Evolutionary conservation across 1,284 basidiomycete genomes (phyloP).

Genomic region (Ganoderma sinense): DNA sequence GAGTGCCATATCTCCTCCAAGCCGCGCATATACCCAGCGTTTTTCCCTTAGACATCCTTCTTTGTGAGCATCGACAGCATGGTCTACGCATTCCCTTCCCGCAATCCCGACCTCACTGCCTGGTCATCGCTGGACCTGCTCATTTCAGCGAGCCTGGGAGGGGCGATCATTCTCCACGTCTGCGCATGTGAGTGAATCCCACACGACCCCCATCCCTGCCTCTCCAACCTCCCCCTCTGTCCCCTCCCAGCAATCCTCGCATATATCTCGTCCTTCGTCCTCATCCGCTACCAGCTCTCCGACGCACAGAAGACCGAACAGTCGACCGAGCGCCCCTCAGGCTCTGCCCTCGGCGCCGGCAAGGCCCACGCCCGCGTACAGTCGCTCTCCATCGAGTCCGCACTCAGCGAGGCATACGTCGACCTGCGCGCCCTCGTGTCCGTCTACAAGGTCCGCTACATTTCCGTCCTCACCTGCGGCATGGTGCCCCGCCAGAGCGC

Average conservation of each 20-base stretch:
- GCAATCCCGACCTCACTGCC: slow-evolving; percentile 15
- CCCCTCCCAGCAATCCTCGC: slow-evolving; percentile 38
- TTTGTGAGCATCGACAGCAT: slow-evolving; percentile 48
- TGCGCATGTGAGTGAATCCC: slow-evolving; percentile 40
- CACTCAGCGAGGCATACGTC: not conserved
- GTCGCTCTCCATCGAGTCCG: not conserved
- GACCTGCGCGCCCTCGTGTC: slow-evolving; percentile 26
- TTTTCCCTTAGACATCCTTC: slow-evolving; percentile 44
- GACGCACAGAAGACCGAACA: slow-evolving; percentile 36
- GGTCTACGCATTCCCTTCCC: slow-evolving; percentile 36
- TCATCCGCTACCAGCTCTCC: slow-evolving; percentile 42
- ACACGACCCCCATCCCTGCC: not conserved
- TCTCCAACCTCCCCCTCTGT: not conserved
- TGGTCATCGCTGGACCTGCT: slow-evolving; percentile 33
- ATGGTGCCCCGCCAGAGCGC: not conserved
- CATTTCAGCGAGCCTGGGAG: slow-evolving; percentile 40
- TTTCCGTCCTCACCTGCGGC: slow-evolving; percentile 5
- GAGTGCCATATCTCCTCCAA: slow-evolving; percentile 11
- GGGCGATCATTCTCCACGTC: slow-evolving; percentile 46
- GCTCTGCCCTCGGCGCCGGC: not conserved
- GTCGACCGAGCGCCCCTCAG: slow-evolving; percentile 1
- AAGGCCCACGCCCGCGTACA: not conserved
- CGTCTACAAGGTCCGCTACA: slow-evolving; percentile 25
- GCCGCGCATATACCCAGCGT: not conserved
- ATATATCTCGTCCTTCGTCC: slow-evolving; percentile 44